phyloP scores from a whole-genome alignment of 176 grass and related monocot genomes.

The Melocanna baccifera region DNA sequence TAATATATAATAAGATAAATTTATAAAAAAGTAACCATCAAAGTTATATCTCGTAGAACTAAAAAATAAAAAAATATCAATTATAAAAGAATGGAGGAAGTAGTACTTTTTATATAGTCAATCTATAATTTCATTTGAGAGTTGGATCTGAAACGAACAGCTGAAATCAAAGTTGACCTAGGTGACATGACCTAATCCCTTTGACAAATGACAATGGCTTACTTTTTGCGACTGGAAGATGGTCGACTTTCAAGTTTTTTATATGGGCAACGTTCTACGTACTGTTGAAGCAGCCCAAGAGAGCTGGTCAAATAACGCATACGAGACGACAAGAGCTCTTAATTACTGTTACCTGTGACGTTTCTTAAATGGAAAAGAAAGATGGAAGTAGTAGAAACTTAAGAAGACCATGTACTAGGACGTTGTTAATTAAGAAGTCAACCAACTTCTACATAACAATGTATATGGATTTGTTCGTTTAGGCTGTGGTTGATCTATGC shows the following conservation, averaged over 20 bases:
- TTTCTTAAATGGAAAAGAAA: not conserved
- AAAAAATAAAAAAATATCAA: too few relatives aligned
- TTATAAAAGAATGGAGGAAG: too few relatives aligned
- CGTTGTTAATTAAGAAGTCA: slow-evolving; percentile 14
- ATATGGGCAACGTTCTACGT: not conserved
- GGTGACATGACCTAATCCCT: not conserved
- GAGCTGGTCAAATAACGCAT: not conserved
- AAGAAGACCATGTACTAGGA: not conserved
- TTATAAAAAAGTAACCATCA: too few relatives aligned
- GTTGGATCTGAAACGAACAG: not conserved
- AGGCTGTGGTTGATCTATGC: rapidly evolving
- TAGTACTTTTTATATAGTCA: not conserved
- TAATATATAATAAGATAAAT: too few relatives aligned
- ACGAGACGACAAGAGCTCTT: not conserved
- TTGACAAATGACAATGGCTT: slow-evolving; percentile 3
- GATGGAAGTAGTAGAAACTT: not conserved
- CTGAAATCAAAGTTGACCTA: too few relatives aligned
- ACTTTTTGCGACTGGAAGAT: not conserved
- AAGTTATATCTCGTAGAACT: too few relatives aligned
- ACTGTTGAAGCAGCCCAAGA: not conserved
- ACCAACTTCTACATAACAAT: not conserved
- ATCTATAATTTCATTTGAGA: not conserved
- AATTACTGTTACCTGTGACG: not conserved
- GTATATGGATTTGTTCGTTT: too few relatives aligned
- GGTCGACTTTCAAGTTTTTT: not conserved